These are phyloP conservation scores for Talaromyces ruber DNA, from an alignment of 495 filamentous ascomycete genomes.

Conservation along the genomic window DNA sequence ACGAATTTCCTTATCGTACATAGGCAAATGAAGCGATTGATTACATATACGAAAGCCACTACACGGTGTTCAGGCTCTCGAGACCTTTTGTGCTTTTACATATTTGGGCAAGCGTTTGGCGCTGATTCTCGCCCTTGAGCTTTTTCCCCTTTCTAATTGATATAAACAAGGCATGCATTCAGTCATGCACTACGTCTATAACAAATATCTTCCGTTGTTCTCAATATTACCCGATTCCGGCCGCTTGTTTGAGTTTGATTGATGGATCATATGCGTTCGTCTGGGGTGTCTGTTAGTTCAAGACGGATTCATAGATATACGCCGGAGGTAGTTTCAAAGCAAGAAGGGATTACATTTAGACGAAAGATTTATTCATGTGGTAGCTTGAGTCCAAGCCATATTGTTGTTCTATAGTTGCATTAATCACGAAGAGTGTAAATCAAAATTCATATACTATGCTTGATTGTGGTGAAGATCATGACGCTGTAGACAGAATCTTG, in stretches of 20 bases:
- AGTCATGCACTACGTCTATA: not conserved
- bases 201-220: not conserved
- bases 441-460: not conserved
- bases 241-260: not conserved
- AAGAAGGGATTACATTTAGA: not conserved
- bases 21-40: conserved; percentile 2
- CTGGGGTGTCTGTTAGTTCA: not conserved
- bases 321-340: not conserved
- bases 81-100: conserved; percentile 1
- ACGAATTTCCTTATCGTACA: conserved; percentile 4
- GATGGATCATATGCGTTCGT: not conserved
- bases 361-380: not conserved
- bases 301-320: not conserved
- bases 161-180: not conserved
- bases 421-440: not conserved
- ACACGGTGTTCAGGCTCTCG: not conserved
- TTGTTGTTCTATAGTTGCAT: not conserved
- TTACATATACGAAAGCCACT: not conserved
- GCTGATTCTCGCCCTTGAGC: not conserved
- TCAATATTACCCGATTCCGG: not conserved
- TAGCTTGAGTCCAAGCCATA: not conserved
- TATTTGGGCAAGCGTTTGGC: conserved; percentile 4
- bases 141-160: not conserved
- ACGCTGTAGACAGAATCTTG: not conserved
- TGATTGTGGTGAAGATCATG: not conserved